These are phyloP conservation scores for Ambrosia artemisiifolia DNA, from an alignment of 129 eudicot genomes.

Conservation along the genomic window DNA sequence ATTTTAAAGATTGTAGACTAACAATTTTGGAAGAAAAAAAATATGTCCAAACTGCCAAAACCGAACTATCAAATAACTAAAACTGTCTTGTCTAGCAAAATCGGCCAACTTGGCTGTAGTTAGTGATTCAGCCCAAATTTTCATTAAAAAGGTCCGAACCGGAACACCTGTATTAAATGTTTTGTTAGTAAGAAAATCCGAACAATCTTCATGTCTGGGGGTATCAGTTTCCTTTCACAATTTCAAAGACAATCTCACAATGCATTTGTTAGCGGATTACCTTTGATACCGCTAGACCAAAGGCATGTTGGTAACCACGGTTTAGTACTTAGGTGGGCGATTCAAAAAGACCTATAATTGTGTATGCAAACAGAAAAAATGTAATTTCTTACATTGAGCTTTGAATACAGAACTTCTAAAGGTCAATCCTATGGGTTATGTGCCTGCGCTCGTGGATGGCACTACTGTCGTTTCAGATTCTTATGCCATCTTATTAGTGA, in stretches of 20 bases:
- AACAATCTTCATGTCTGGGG: neutral
- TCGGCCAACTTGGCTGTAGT: neutral
- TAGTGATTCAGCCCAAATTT: neutral
- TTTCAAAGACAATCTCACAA: neutral
- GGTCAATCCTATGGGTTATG: slow-evolving; percentile 81
- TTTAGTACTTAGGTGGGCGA: neutral
- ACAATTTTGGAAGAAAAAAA: too few species aligned
- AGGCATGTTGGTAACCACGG: neutral
- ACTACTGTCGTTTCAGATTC: slow-evolving; percentile 66
- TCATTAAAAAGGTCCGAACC: neutral
- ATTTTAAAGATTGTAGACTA: too few species aligned
- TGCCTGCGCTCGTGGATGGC: slow-evolving; percentile 81
- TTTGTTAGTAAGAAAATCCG: neutral
- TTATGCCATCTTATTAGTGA: slow-evolving; percentile 74
- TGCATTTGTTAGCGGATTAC: neutral
- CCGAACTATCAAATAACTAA: too few species aligned
- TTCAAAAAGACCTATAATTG: neutral
- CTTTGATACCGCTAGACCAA: neutral
- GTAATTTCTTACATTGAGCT: neutral
- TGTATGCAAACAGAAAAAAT: neutral
- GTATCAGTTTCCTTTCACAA: neutral
- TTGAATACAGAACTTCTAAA: slow-evolving; percentile 54
- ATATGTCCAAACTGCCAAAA: too few species aligned
- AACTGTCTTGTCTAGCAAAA: too few species aligned
- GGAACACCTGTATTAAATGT: neutral